phyloP scores from a whole-genome alignment of 2,329 filamentous ascomycete genomes.

The Fusarium nelsonii region DNA sequence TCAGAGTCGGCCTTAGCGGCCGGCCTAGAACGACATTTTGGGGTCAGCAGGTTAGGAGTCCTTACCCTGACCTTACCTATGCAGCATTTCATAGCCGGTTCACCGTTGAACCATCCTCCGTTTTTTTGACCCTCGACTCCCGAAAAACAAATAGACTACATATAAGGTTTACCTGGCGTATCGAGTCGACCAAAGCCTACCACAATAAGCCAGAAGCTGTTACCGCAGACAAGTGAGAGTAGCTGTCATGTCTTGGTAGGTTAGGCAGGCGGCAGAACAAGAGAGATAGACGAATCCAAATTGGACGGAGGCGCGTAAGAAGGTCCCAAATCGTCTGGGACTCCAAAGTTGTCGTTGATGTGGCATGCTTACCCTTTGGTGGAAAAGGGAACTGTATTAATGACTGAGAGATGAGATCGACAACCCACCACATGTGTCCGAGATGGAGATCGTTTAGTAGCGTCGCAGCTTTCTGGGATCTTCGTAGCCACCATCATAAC shows the following conservation, averaged over 20 bases:
- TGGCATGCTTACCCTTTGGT: slow-evolving; percentile 44
- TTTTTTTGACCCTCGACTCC: slow-evolving; percentile 33
- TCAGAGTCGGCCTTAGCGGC: slow-evolving; percentile 35
- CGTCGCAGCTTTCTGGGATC: slow-evolving; percentile 77
- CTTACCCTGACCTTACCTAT: slow-evolving; percentile 70
- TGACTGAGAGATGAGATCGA: slow-evolving; percentile 35
- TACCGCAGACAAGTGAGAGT: background rate
- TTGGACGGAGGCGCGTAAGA: background rate
- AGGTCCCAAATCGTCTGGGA: slow-evolving; percentile 3
- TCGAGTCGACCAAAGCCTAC: slow-evolving; percentile 26
- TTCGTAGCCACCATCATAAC: slow-evolving; percentile 84
- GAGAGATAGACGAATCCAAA: slow-evolving; percentile 3
- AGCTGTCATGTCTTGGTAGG: slow-evolving; percentile 15
- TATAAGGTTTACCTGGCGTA: slow-evolving; percentile 46
- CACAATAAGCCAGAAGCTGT: slow-evolving; percentile 11
- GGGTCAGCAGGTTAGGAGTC: slow-evolving; percentile 55
- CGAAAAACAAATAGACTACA: slow-evolving; percentile 49
- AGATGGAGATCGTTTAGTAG: slow-evolving; percentile 58
- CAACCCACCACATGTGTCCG: slow-evolving; percentile 45
- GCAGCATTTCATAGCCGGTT: slow-evolving; percentile 39
- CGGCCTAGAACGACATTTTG: slow-evolving; percentile 34
- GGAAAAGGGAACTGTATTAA: slow-evolving; percentile 37
- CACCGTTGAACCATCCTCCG: slow-evolving; percentile 20
- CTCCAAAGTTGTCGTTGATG: slow-evolving; percentile 22
- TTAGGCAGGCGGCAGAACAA: slow-evolving; percentile 19